Evolutionary conservation across 306 rosid species (phyloP).

Genomic region (Ormosia semicastrata): DNA sequence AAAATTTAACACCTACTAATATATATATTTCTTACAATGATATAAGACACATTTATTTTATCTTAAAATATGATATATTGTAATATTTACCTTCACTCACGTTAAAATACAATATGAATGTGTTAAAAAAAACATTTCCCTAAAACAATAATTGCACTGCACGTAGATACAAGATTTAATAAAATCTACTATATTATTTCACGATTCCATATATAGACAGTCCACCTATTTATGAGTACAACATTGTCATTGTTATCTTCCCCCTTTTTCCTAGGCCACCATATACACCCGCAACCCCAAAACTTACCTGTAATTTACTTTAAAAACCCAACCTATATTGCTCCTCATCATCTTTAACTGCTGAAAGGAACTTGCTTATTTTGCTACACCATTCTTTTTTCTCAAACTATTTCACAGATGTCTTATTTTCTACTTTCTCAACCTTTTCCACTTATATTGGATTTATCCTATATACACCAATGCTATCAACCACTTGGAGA

Average conservation of each 20-base stretch:
- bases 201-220: conserved; percentile 47
- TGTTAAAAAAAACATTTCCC: too few species aligned
- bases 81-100: too few species aligned
- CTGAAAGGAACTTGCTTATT: background rate
- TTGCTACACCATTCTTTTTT: background rate
- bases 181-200: conserved; percentile 35
- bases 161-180: background rate
- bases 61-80: too few species aligned
- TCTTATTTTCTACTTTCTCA: conserved; percentile 34
- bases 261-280: conserved; percentile 17
- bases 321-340: conserved; percentile 33
- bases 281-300: conserved; percentile 65
- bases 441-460: conserved; percentile 44
- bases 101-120: too few species aligned
- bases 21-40: too few species aligned
- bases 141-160: background rate
- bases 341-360: background rate
- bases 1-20: too few species aligned
- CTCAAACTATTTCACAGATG: conserved; percentile 42
- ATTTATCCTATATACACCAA: conserved; percentile 39
- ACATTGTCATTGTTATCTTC: background rate
- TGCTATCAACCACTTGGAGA: conserved; percentile 13
- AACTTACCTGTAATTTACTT: conserved; percentile 67
- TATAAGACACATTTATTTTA: too few species aligned
- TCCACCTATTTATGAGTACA: conserved; percentile 18